A percentile compares a stretch with the other conserved stretches of the same genome.
Evolutionary conservation across 345 rosid species (phyloP).

Genomic region (Carallia pectinifolia): DNA sequence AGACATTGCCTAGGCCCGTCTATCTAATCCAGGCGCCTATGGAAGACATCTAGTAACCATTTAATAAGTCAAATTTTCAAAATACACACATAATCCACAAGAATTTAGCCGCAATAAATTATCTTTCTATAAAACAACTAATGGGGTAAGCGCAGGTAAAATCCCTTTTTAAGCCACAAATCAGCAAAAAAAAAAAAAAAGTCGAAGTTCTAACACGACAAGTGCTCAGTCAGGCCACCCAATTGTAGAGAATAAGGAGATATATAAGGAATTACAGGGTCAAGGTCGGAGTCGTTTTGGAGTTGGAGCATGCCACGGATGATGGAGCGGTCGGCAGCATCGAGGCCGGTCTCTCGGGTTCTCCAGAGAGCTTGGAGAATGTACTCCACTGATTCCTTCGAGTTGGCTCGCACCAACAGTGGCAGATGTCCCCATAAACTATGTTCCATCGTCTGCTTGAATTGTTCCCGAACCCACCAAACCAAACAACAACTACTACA

Average conservation of each 20-base stretch:
- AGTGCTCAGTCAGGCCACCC: neutral
- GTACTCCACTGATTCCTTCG: slow-evolving; percentile 57
- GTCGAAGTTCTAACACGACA: neutral
- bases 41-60: too few species aligned
- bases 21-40: too few species aligned
- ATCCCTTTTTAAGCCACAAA: too few species aligned
- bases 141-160: too few species aligned
- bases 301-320: slow-evolving; percentile 55
- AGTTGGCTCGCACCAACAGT: slow-evolving; percentile 49
- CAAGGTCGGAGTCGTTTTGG: slow-evolving; percentile 57
- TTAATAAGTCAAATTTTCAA: too few species aligned
- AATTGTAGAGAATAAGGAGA: neutral
- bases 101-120: too few species aligned
- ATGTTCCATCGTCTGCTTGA: slow-evolving; percentile 30
- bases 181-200: too few species aligned
- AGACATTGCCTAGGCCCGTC: too few species aligned
- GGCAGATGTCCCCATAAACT: slow-evolving; percentile 59
- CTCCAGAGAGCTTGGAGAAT: slow-evolving; percentile 64
- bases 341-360: slow-evolving; percentile 58
- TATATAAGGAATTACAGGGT: slow-evolving; percentile 39
- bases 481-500: neutral
- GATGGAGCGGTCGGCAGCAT: slow-evolving; percentile 48
- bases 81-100: too few species aligned
- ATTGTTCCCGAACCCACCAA: neutral
- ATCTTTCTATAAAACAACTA: too few species aligned